Percentiles rank a stretch among this genome's conserved stretches.
phyloP scores from a whole-genome alignment of 805 yeast genomes.

The Metschnikowia proteae region DNA sequence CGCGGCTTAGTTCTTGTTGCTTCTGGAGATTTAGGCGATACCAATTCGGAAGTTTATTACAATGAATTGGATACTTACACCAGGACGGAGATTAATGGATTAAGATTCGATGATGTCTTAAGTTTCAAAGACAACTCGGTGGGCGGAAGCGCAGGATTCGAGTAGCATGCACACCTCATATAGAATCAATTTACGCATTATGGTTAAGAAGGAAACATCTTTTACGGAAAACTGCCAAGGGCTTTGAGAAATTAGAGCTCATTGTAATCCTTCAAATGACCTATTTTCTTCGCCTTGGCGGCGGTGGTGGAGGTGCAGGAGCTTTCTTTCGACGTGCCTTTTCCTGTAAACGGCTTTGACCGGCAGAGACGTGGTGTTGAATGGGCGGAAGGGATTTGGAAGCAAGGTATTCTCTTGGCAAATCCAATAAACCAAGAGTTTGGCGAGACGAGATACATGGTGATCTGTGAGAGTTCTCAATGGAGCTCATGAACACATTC shows the following conservation, averaged over 20 bases:
- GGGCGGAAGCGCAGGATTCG: not conserved
- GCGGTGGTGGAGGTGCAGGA: conserved; percentile 40
- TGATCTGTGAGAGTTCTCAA: not conserved
- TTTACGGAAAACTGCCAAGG: too few relatives aligned
- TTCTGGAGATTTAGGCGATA: conserved; percentile 38
- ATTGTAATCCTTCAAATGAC: too few relatives aligned
- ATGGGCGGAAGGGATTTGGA: conserved; percentile 21
- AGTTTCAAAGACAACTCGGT: conserved; percentile 53
- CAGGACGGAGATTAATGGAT: conserved; percentile 58
- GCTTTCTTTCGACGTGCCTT: conserved; percentile 35
- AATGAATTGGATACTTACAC: conserved; percentile 36
- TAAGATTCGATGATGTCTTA: conserved; percentile 58
- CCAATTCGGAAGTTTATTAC: conserved; percentile 17
- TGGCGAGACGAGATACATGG: conserved; percentile 4
- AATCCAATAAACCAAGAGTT: conserved; percentile 23
- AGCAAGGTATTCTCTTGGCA: conserved; percentile 31
- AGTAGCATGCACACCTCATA: not conserved
- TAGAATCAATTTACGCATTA: too few relatives aligned
- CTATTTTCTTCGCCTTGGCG: conserved; percentile 13
- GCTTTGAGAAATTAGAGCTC: too few relatives aligned
- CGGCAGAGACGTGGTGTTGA: conserved; percentile 7
- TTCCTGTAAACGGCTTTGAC: conserved; percentile 12
- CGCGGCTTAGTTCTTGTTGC: conserved; percentile 85
- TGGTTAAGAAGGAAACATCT: too few relatives aligned
- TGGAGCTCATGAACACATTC: conserved; percentile 24